These are phyloP conservation scores for Amanita rubescens DNA, from an alignment of 768 basidiomycete species.

Conservation along the genomic window DNA sequence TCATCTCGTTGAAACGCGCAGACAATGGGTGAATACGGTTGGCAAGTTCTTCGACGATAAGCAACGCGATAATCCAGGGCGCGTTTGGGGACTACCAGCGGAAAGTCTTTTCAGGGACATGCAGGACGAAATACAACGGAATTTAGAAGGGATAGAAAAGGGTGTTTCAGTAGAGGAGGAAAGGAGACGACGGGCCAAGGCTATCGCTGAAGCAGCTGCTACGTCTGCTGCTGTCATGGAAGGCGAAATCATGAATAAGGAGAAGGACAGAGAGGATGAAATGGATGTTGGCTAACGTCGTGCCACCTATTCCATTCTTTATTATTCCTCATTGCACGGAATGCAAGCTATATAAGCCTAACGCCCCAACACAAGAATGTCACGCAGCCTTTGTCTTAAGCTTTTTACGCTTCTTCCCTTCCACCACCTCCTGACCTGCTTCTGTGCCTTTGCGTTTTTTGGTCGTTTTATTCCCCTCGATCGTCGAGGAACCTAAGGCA, in stretches of 20 bases:
- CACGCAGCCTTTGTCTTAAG: slow-evolving; percentile 22
- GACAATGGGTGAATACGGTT: slow-evolving; percentile 72
- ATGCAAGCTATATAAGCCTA: neutral
- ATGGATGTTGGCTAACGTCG: slow-evolving; percentile 59
- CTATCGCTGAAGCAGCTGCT: neutral
- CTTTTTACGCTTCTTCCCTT: slow-evolving; percentile 22
- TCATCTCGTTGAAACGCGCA: slow-evolving; percentile 67
- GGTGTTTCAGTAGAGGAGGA: neutral
- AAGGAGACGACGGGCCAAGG: neutral
- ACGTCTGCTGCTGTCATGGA: neutral
- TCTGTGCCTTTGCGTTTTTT: slow-evolving; percentile 21
- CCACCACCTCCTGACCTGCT: neutral
- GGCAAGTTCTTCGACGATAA: slow-evolving; percentile 71
- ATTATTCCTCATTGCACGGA: neutral
- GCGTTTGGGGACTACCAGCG: slow-evolving; percentile 73
- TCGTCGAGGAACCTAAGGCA: slow-evolving; percentile 9
- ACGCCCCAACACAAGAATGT: neutral
- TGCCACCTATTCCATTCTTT: slow-evolving; percentile 2
- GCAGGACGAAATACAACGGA: slow-evolving; percentile 50
- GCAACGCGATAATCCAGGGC: slow-evolving; percentile 55
- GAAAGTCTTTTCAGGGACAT: slow-evolving; percentile 71
- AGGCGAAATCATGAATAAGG: slow-evolving; percentile 27
- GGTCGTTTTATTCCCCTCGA: slow-evolving; percentile 20
- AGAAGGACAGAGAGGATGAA: slow-evolving; percentile 48
- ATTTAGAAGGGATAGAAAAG: slow-evolving; percentile 7